Base-by-base conservation (phyloP, 441 rosid genomes). In the Gossypium gossypioides region DNA sequence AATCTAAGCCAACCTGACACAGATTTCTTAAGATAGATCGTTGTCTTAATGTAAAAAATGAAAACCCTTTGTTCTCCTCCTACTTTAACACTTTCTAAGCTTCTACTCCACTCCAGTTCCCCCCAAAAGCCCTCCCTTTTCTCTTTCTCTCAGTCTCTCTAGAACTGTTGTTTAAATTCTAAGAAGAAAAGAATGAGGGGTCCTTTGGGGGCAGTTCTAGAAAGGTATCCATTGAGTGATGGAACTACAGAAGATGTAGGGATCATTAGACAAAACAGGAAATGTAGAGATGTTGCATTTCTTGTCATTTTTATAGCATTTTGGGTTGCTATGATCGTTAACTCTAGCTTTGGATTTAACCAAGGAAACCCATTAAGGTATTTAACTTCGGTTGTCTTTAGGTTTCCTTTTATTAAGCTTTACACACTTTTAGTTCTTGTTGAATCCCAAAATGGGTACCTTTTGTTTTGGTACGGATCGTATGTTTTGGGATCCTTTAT, bases 301-400 rank as follows among this genome's bases (percentile, higher is more conserved):
- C 94, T 92, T 42, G 78, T 92, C 71, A 72, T 94, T 73, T 94
- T 92, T 75, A 84, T 91, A 34, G 90, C 93, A 40, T 94, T 92
- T 81, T 94, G 99, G 99, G 82, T 94, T 75, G 92, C 97, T 24
- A 91, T 94, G 99, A 85, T 92, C 85, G 99, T 92, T 21, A 92
- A 94, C 83, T 94, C 97, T 65, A 92, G 99, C 90, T 94, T 94
- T 81, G 99, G 97, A 42, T 94, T 94, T 78, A 89, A 92, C 87
- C 80, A 85, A 82, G 99, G 99, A 60, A 90, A 91, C 88, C 97
- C 97, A 2, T 75, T 81, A 73, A 88, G 97, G 99, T 87, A 74
- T 66, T 55, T 3, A 67, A 18, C 71, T 25, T 57, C 13, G 18
- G 18, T 22, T 44, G 10, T 25, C 6, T 27, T 15, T 34, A 34